phyloP scores from a whole-genome alignment of 768 basidiomycete genomes.

The Boletus bicolor region DNA sequence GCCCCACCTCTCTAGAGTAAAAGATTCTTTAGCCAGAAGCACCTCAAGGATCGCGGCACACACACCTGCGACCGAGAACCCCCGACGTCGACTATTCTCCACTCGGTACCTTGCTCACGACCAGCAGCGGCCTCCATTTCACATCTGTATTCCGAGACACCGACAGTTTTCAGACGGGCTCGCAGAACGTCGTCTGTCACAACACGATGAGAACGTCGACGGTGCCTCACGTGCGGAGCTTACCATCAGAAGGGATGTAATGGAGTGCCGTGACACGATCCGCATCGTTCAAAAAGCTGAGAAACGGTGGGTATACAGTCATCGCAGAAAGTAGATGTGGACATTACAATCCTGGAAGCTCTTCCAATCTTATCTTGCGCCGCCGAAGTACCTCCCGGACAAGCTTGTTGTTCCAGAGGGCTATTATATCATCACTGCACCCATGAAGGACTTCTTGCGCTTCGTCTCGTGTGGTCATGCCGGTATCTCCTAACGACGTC shows the following conservation, averaged over 20 bases:
- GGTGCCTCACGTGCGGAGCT: not conserved
- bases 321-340: not conserved
- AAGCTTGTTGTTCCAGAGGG: conserved; percentile 44
- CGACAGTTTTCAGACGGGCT: conserved; percentile 60
- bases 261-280: conserved; percentile 43
- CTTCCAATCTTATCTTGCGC: conserved; percentile 48
- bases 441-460: conserved; percentile 40
- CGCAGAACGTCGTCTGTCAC: conserved; percentile 47
- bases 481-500: conserved; percentile 26
- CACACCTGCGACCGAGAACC: conserved; percentile 51
- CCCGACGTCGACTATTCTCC: conserved; percentile 55
- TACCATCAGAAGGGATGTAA: conserved; percentile 49
- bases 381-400: conserved; percentile 42
- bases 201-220: conserved; percentile 7
- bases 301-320: not conserved
- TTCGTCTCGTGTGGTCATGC: conserved; percentile 32
- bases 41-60: conserved; percentile 1
- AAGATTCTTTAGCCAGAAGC: conserved; percentile 3
- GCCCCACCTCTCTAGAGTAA: conserved; percentile 34
- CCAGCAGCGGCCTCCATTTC: conserved; percentile 66
- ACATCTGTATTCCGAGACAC: conserved; percentile 79
- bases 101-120: conserved; percentile 49
- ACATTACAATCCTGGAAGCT: conserved; percentile 48
- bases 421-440: conserved; percentile 42
- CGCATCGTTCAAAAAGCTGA: conserved; percentile 50